Evolutionary conservation across 1,284 basidiomycete species (phyloP), one percentile per base, ranked within the genome.

Genomic region (Clitocybe nebularis): DNA sequence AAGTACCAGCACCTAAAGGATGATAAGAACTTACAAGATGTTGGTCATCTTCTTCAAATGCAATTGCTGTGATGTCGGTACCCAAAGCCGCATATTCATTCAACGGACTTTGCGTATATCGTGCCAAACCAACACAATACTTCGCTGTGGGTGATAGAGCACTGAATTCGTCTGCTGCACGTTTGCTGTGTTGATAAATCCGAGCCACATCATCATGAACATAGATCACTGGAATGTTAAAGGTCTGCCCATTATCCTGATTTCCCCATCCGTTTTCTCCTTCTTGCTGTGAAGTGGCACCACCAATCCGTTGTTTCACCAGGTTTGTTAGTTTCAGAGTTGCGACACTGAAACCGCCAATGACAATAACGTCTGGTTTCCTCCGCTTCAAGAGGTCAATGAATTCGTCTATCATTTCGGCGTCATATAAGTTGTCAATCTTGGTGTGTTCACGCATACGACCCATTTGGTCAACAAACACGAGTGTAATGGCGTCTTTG

Each of bases 91-190:
- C 89, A 61, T 89, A 94, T 61, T 96, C 94, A 58, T 92, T 94
- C 54, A 99, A 67, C 1, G 96, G 96, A 57, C 84, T 95, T 64
- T 99, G 96, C 7, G 81, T 76, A 61, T 96, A 99, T 43, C 96
- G 82, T 29, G 94, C 94, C 50, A 99, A 68, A 37, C 90, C 97
- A 35, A 99, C 76, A 54, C 95, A 98, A 61, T 98, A 99, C 61
- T 91, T 89, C n/a, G 84, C 88, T 37, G 88, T 83, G 11, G 81
- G 67, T 1, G 85, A 83, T 32, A 97, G 69, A 1, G 87, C 76
- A 30, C 85, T 84, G 60, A 93, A 94, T 65, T 99, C 96, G 44
- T 83, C 82, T 25, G 77, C 73, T 0, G 92, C 93, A 30, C 94
- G 85, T 49, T 81, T 77, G 57, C 90, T 94, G 59, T 93, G 84